These are phyloP conservation scores for Acanthochlamys bracteata DNA, from an alignment of 106 monocot species.

Conservation along the genomic window DNA sequence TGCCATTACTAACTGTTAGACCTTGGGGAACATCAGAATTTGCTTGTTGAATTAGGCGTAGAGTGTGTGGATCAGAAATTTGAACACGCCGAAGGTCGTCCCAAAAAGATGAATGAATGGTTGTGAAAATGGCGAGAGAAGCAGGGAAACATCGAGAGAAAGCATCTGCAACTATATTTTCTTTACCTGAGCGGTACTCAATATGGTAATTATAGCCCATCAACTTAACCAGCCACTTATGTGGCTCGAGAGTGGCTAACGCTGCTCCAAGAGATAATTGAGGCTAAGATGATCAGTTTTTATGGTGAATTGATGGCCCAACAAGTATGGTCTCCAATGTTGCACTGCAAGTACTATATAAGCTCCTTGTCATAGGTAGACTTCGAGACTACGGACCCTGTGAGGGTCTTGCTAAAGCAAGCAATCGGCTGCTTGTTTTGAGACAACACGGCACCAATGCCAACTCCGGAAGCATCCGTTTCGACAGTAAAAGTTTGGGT, in stretches of 20 bases:
- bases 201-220: slow-evolving; percentile 11
- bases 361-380: slow-evolving; percentile 10
- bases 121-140: too few species aligned
- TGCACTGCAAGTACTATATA: slow-evolving; percentile 8
- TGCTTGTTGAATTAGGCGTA: too few species aligned
- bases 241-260: neutral
- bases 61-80: too few species aligned
- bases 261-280: neutral
- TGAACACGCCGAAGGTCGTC: too few species aligned
- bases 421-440: neutral
- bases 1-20: neutral
- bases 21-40: too few species aligned
- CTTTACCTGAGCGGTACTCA: neutral
- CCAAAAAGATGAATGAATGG: too few species aligned
- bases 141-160: neutral
- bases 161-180: neutral
- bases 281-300: slow-evolving; percentile 10
- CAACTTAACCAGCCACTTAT: slow-evolving; percentile 9
- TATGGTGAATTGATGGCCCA: slow-evolving; percentile 8
- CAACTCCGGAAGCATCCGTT: slow-evolving; percentile 1
- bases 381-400: neutral
- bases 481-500: neutral
- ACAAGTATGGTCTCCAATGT: slow-evolving; percentile 9
- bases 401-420: neutral
- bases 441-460: neutral